These are phyloP conservation scores for Coemansia sp. DNA, from an alignment of 192 early-diverging fungal species.

Conservation along the genomic window DNA sequence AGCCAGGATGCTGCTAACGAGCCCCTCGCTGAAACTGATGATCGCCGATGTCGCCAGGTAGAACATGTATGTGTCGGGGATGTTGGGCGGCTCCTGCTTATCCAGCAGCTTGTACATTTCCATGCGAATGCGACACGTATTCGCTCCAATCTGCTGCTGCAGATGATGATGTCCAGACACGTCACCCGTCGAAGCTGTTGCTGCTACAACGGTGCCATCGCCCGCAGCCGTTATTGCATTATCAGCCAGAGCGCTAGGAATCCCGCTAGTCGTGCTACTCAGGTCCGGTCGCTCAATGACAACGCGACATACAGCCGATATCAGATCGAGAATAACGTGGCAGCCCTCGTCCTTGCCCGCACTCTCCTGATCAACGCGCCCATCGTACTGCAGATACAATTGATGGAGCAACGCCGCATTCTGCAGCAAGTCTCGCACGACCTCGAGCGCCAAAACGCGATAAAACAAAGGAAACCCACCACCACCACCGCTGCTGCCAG, in stretches of 20 bases:
- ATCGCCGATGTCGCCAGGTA: constrained; percentile 77
- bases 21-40: constrained; percentile 68
- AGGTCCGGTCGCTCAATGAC: constrained; percentile 71
- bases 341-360: constrained; percentile 55
- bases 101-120: constrained; percentile 89
- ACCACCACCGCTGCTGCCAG: background rate
- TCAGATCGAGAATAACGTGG: constrained; percentile 81
- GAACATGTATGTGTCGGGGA: constrained; percentile 90
- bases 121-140: constrained; percentile 39
- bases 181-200: background rate
- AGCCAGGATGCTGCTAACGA: constrained; percentile 69
- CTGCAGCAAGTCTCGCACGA: constrained; percentile 61
- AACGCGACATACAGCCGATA: constrained; percentile 74
- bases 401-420: constrained; percentile 65
- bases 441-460: constrained; percentile 47
- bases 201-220: too few species aligned
- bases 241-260: constrained; percentile 15
- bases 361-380: constrained; percentile 34
- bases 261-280: constrained; percentile 20
- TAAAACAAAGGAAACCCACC: constrained; percentile 31
- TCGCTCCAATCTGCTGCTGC: constrained; percentile 29
- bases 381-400: constrained; percentile 80
- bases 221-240: background rate
- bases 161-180: background rate
- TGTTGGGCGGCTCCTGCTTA: constrained; percentile 84